A percentile compares a stretch with the other conserved stretches of the same genome.
These are phyloP conservation scores for Fomitopsis palustris DNA, from an alignment of 1,284 basidiomycete species.

Conservation along the genomic window DNA sequence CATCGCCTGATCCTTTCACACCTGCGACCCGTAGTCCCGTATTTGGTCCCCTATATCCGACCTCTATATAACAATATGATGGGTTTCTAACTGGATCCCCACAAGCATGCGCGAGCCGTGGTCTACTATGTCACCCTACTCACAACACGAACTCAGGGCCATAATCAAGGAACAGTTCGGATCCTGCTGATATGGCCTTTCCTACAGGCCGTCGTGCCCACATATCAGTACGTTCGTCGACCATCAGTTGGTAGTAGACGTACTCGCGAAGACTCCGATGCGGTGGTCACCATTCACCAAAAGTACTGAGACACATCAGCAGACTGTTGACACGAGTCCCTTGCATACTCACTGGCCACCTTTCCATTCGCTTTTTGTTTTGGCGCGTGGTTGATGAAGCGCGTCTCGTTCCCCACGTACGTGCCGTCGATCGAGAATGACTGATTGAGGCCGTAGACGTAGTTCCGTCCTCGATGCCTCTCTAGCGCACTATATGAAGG, in stretches of 20 bases:
- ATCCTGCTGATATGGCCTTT: constrained; percentile 29
- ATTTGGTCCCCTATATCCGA: too few species aligned
- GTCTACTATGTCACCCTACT: background rate
- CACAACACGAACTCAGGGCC: constrained; percentile 28
- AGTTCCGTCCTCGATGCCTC: constrained; percentile 38
- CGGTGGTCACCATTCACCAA: constrained; percentile 48
- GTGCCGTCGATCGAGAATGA: constrained; percentile 40
- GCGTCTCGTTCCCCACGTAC: constrained; percentile 47
- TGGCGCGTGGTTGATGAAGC: constrained; percentile 51
- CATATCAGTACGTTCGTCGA: background rate
- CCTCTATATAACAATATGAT: too few species aligned
- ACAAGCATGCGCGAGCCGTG: too few species aligned
- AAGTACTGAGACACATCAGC: constrained; percentile 7
- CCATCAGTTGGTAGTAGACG: constrained; percentile 15
- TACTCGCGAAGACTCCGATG: constrained; percentile 44
- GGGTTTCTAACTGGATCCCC: too few species aligned
- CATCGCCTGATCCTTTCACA: too few species aligned
- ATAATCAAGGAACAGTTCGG: constrained; percentile 47
- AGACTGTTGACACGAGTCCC: background rate
- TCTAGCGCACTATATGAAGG: constrained; percentile 22
- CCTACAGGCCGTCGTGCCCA: constrained; percentile 18
- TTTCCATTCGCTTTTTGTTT: constrained; percentile 35
- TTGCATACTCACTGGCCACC: constrained; percentile 32
- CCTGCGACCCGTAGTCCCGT: too few species aligned
- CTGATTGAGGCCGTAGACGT: constrained; percentile 39